Base-by-base conservation (phyloP, 176 grass and related monocot genomes). In the Metroxylon sagu region DNA sequence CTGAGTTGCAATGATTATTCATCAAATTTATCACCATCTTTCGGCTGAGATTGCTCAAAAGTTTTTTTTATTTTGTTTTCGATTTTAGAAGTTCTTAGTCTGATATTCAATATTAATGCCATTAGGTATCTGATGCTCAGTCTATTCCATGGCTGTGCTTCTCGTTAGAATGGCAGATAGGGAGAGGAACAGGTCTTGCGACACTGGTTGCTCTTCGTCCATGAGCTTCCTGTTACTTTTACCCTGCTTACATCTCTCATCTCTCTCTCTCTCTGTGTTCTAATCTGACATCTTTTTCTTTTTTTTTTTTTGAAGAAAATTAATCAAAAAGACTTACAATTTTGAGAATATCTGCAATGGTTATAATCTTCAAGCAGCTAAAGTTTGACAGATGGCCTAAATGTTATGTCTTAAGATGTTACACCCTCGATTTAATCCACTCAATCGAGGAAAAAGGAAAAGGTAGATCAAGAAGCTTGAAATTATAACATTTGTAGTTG, bases 171-270 rank as follows among this genome's bases (percentile, higher is more conserved):
- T 82, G 79, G 72, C 79, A 65, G 16, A 82, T 48, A 77, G 8
- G 75, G 6, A 8, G 6, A 30, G 2, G 53, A 23, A 48, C 79
- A 82, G 60, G 56, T 54, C 19, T 79, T 82, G 79, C 79, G 79
- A 82, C 79, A 29, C 79, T 55, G 79, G 53, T 82, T 65, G 71
- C 66, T 60, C 50, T 68, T 54, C 21, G 56, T 19, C 60, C 56
- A 52, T 82, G 79, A 65, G 65, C 65, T 82, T 70, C 64, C 62
- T 65, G 79, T 82, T 82, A 82, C 79, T 82, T 69, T 59, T 59
- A 25, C 30, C 52, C 79, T 82, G 79, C 61, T 70, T 75, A 81
- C 66, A 53, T 53, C 5, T 53, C 0, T 53, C 18, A 15, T 5
- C 10, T 53, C 18, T 18, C 18, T 18, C n/a, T 53, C 5, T n/a